Base-by-base conservation (phyloP, 345 rosid genomes). In the Salix brachista region DNA sequence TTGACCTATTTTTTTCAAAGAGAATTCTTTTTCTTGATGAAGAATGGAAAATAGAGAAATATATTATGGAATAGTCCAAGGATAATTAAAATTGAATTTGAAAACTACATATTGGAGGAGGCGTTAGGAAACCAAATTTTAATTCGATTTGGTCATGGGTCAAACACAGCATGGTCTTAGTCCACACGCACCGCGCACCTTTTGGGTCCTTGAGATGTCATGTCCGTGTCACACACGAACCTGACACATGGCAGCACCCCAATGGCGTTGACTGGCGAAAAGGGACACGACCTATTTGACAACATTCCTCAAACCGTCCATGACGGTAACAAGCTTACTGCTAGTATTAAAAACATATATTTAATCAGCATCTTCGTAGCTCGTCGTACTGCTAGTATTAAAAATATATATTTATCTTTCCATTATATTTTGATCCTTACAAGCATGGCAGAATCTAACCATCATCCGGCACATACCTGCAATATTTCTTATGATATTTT, bases 131-230 rank as follows among this genome's bases (percentile, higher is more conserved):
- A 56, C 68, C 28, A 41, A 41, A 41, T 67, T 72, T 17, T 28
- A 66, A 58, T 17, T 56, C 11, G 28, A 56, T 56, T 19, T 67
- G 44, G 12, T 56, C 81, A 66, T 66, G 72, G 68, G 62, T 67
- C 81, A 72, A 65, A 36, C 21, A 12, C 73, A 56, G 17, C 13
- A 1, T 1, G 37, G 23, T 10, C 48, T 11, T 4, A 52, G 81
- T 78, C 77, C 68, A 66, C 77, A n/a, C 67, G 76, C 54, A 34
- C 65, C 37, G 37, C 37, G 0, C 37, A 12, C 7, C 62, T n/a
- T 25, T 23, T 10, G 14, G 62, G 26, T 2, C 7, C 60, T 21
- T 8, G 0, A 4, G 19, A 11, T 16, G 66, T 13, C 65, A 75
- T 23, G 39, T 52, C 66, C 26, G 4, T 32, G 34, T 23, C 3